Base-by-base conservation (phyloP, 176 grass and related monocot genomes). In the Elaeis guineensis region DNA sequence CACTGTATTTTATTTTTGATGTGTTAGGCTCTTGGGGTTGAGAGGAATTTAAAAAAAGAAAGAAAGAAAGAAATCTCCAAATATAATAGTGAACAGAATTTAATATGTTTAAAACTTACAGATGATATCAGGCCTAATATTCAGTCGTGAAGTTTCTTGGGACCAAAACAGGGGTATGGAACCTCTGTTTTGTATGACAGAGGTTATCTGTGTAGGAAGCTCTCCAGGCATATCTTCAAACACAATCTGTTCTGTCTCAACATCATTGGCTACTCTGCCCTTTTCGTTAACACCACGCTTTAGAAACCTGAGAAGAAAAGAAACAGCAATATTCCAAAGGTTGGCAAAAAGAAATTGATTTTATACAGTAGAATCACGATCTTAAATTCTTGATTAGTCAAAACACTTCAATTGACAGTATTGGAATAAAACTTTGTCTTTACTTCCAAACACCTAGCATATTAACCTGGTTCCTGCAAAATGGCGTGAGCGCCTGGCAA, bases 241-340 rank as follows among this genome's bases (percentile, higher is more conserved):
- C 79, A 98, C 76, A 80, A 98, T 86, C 61, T 98, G 94, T 65
- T 98, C 94, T 4, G 85, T 93, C 58, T 98, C 94, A 69, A 98
- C 94, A 78, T 98, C 94, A 76, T 98, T 98, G 57, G 94, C 94
- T 32, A 98, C 94, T 75, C 94, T 87, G 57, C 94, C 94, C 78
- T 93, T 98, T 60, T 88, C 84, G 54, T 98, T 98, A 48, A 98
- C 88, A 53, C 94, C 94, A 28, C 94, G 81, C 60, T 98, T 98
- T 64, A 93, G 69, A 53, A 83, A 98, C 80, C 94, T 98, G 62
- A 60, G 68, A 64, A 80, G 65, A 56, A 17, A 81, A 50, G 25
- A 67, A 69, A 49, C 16, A 23, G 21, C 3, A 16, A 44, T 44
- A 44, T 44, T 12, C 14, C 35, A 44, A 44, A 44, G 11, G 9